These are phyloP conservation scores for Paxillus ammoniavirescens DNA, from an alignment of 768 basidiomycete genomes.

Conservation along the genomic window DNA sequence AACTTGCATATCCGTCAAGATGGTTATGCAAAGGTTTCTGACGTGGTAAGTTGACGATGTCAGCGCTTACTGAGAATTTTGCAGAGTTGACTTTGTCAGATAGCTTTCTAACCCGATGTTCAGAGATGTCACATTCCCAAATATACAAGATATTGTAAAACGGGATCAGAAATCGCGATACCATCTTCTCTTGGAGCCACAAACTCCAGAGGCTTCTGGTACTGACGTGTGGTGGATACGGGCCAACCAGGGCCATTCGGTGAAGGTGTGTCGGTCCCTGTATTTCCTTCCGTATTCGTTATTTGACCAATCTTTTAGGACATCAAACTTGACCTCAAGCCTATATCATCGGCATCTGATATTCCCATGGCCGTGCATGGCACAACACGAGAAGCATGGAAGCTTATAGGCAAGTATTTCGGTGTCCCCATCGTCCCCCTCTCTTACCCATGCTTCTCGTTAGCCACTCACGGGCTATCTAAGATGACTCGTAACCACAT, in stretches of 20 bases:
- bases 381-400: constrained; percentile 69
- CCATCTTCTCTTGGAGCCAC: constrained; percentile 53
- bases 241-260: constrained; percentile 88
- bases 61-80: neutral
- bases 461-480: constrained; percentile 72
- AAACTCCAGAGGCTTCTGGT: constrained; percentile 26
- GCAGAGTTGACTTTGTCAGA: constrained; percentile 7
- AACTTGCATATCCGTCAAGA: constrained; percentile 75
- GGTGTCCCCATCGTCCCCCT: neutral
- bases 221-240: constrained; percentile 76
- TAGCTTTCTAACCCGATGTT: constrained; percentile 75
- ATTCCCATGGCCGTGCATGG: constrained; percentile 86
- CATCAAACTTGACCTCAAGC: constrained; percentile 65
- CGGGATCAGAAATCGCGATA: constrained; percentile 68
- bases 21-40: constrained; percentile 80
- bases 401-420: constrained; percentile 53
- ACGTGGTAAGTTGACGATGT: constrained; percentile 64
- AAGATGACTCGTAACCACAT: constrained; percentile 90
- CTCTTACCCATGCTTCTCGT: neutral
- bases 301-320: constrained; percentile 38
- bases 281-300: neutral
- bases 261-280: constrained; percentile 50
- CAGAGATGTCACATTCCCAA: constrained; percentile 51
- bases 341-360: constrained; percentile 54
- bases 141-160: constrained; percentile 62